These are phyloP conservation scores for Chaetomium sp. DNA, from an alignment of 2,329 filamentous ascomycete genomes.

Conservation along the genomic window DNA sequence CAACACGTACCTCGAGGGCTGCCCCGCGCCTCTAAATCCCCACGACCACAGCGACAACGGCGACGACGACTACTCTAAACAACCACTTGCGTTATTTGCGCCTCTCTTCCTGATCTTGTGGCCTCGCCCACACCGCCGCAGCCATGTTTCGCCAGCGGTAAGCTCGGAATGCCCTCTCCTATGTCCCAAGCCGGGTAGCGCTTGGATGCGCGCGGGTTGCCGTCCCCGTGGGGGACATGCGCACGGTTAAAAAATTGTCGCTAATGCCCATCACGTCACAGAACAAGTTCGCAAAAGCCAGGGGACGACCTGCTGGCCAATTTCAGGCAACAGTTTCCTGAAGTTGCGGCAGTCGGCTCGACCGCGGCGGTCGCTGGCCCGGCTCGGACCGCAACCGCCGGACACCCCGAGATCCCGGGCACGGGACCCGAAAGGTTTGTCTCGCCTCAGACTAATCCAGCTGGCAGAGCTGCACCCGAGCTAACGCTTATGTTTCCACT, in stretches of 20 bases:
- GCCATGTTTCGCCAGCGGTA: constrained; percentile 23
- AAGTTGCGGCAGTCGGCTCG: constrained; percentile 52
- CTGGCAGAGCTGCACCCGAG: not conserved
- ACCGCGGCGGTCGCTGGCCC: constrained; percentile 39
- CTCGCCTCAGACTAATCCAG: not conserved
- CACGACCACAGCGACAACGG: not conserved
- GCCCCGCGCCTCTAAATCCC: not conserved
- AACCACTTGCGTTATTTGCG: not conserved
- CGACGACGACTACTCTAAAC: too few species aligned
- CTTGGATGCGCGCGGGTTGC: not conserved
- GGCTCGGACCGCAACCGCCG: constrained; percentile 32
- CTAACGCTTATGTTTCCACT: not conserved
- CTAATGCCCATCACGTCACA: constrained; percentile 27
- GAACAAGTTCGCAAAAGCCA: constrained; percentile 77
- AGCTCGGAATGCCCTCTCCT: not conserved
- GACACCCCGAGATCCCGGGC: constrained; percentile 26
- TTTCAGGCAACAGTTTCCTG: constrained; percentile 78
- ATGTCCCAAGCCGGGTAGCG: not conserved
- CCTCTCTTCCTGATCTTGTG: not conserved
- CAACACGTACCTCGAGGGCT: too few species aligned
- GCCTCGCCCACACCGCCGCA: constrained; percentile 1
- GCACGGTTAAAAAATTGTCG: not conserved
- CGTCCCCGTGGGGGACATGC: not conserved
- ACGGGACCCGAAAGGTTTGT: constrained; percentile 30
- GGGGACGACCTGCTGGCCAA: constrained; percentile 75